A percentile compares a stretch with the other conserved stretches of the same genome.
phyloP scores from a whole-genome alignment of 441 rosid genomes.

The Manihot esculenta region DNA sequence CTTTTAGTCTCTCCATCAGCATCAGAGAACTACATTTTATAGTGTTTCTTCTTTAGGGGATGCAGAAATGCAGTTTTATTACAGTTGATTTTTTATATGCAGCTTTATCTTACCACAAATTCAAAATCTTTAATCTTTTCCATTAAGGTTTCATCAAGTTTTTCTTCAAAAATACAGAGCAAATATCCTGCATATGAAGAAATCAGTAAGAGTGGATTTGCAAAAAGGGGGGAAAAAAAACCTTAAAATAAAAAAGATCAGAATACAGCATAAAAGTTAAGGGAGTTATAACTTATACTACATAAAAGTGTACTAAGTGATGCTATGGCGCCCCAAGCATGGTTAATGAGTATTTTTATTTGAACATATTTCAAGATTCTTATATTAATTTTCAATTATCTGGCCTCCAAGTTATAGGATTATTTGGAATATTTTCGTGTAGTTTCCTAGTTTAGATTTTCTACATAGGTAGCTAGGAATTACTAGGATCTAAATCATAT shows the following conservation, averaged over 20 bases:
- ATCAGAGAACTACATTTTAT: conserved; percentile 65
- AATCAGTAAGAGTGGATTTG: conserved; percentile 9
- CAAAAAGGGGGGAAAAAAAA: neutral
- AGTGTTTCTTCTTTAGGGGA: conserved; percentile 22
- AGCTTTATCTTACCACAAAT: conserved; percentile 59
- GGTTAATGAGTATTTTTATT: too few species aligned
- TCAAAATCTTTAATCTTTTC: conserved; percentile 61
- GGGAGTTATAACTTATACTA: too few species aligned
- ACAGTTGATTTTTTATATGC: conserved; percentile 8
- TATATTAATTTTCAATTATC: too few species aligned
- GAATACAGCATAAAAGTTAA: neutral
- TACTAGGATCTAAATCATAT: too few species aligned
- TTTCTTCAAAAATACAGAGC: conserved; percentile 81
- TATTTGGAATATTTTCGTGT: too few species aligned
- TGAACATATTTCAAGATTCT: too few species aligned
- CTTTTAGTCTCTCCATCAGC: conserved; percentile 70
- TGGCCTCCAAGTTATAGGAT: too few species aligned
- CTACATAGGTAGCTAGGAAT: too few species aligned
- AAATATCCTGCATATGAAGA: conserved; percentile 67
- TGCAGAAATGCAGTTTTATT: conserved; percentile 8
- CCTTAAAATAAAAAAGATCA: neutral
- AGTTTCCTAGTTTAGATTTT: too few species aligned
- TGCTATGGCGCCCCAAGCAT: too few species aligned
- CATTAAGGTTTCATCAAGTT: conserved; percentile 54
- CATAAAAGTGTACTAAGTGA: neutral